Conservation (phyloP, 2,329 filamentous ascomycete genomes). For the Aspergillus costaricaensis region DNA sequence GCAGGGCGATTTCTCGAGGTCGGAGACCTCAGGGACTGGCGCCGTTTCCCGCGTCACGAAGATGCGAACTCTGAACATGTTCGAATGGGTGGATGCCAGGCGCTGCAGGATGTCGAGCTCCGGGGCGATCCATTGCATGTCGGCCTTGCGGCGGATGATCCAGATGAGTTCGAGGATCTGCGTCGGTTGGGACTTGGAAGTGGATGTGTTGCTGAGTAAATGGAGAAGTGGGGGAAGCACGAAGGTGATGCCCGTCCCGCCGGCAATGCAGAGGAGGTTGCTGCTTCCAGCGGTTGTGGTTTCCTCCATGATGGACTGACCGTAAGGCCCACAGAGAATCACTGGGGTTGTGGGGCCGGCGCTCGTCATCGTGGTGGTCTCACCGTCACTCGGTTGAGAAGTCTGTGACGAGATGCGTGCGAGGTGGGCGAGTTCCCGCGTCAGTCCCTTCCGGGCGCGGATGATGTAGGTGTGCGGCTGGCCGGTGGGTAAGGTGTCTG, state of each 20-base stretch:
- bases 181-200: not conserved
- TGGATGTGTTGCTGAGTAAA: constrained; percentile 27
- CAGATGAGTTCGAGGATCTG: constrained; percentile 61
- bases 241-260: constrained; percentile 62
- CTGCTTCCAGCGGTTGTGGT: constrained; percentile 25
- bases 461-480: constrained; percentile 42
- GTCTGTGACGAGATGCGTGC: constrained; percentile 13
- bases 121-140: constrained; percentile 60
- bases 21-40: not conserved
- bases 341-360: constrained; percentile 47
- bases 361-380: constrained; percentile 1
- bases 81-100: constrained; percentile 25
- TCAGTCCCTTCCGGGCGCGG: constrained; percentile 51
- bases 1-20: not conserved
- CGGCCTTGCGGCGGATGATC: constrained; percentile 58
- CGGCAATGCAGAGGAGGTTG: constrained; percentile 55
- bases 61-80: constrained; percentile 54
- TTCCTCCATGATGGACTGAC: constrained; percentile 51
- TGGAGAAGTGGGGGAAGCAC: constrained; percentile 53
- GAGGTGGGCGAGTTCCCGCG: constrained; percentile 25
- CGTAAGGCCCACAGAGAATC: constrained; percentile 66
- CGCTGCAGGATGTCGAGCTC: constrained; percentile 56
- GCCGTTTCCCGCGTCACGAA: constrained; percentile 59
- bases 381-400: constrained; percentile 27
- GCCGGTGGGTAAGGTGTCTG: constrained; percentile 34